A percentile compares a stretch with the other conserved stretches of the same genome.
These are phyloP conservation scores for Abrus precatorius DNA, from an alignment of 306 rosid genomes.

Conservation along the genomic window DNA sequence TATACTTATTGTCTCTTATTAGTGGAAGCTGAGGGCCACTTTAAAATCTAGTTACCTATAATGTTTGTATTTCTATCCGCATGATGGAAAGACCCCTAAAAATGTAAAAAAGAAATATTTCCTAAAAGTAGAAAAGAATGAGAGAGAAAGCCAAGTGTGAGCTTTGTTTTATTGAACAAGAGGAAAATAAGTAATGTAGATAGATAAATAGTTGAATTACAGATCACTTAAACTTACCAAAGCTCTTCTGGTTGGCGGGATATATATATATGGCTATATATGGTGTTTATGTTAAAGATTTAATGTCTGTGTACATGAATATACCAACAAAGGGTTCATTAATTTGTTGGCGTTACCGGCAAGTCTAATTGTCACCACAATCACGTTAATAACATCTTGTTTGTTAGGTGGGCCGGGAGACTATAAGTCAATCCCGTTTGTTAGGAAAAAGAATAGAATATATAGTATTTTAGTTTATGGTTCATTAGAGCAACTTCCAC, in stretches of 20 bases:
- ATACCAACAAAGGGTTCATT: conserved; percentile 21
- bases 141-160: not conserved
- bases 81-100: not conserved
- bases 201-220: not conserved
- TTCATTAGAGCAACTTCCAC: not conserved
- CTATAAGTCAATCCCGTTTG: not conserved
- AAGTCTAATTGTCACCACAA: not conserved
- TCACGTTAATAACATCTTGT: not conserved
- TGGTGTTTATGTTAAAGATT: conserved; percentile 6
- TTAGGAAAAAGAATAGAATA: not conserved
- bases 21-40: conserved; percentile 37
- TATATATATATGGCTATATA: not conserved
- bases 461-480: not conserved
- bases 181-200: not conserved
- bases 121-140: conserved; percentile 32
- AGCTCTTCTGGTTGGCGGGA: not conserved
- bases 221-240: not conserved
- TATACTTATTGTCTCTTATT: conserved; percentile 33
- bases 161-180: not conserved
- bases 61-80: conserved; percentile 10
- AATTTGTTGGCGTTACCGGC: conserved; percentile 1
- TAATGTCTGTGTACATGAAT: not conserved
- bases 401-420: not conserved
- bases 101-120: conserved; percentile 3
- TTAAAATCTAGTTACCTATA: conserved; percentile 8